phyloP scores from a whole-genome alignment of 306 rosid genomes.

The Quercus berberidifolia region DNA sequence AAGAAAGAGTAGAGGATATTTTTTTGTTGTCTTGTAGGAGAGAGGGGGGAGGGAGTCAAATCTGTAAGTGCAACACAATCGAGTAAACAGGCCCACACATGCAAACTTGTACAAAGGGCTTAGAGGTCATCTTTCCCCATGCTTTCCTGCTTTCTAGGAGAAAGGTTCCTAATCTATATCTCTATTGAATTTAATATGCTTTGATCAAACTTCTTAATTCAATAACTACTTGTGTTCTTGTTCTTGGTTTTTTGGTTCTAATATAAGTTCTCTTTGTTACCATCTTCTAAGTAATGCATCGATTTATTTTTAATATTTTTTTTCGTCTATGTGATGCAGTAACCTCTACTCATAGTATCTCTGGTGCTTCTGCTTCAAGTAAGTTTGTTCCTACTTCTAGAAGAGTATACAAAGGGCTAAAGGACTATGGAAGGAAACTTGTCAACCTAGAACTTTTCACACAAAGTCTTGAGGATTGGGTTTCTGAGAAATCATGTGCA shows the following conservation, averaged over 20 bases:
- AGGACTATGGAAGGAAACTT: constrained; percentile 70
- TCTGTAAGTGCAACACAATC: not conserved
- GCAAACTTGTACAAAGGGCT: not conserved
- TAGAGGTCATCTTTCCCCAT: not conserved
- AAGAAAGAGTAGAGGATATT: too few species aligned
- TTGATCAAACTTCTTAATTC: not conserved
- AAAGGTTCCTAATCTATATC: not conserved
- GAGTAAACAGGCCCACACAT: not conserved
- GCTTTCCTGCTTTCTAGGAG: not conserved
- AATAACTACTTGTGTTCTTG: not conserved
- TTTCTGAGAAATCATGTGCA: constrained; percentile 50
- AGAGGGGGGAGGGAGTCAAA: not conserved
- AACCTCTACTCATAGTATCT: constrained; percentile 52
- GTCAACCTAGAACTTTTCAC: constrained; percentile 59
- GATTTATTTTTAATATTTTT: not conserved
- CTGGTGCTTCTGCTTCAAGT: constrained; percentile 65
- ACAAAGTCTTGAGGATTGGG: constrained; percentile 70
- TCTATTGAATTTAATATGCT: not conserved
- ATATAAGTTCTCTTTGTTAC: not conserved
- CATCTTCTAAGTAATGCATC: not conserved
- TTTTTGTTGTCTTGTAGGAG: not conserved
- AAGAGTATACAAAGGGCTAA: constrained; percentile 66
- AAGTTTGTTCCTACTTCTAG: constrained; percentile 49
- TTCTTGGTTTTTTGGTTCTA: not conserved
- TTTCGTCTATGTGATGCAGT: constrained; percentile 38